phyloP scores from a whole-genome alignment of 208 protist genomes.

The Leishmania lainsoni region DNA sequence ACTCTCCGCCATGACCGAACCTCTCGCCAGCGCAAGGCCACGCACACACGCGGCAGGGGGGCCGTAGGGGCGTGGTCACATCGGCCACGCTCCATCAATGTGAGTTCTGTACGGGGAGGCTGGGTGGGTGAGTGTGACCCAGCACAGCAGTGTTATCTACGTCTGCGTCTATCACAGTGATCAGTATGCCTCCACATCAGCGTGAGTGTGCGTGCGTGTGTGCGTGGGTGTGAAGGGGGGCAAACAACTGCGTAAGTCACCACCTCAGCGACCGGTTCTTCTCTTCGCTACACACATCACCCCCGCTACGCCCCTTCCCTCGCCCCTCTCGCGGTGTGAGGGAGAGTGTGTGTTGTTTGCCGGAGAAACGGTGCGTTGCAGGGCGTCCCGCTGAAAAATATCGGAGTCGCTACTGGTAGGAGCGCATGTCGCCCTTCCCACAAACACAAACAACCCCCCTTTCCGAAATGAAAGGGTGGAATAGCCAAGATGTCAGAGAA shows the following conservation, averaged over 20 bases:
- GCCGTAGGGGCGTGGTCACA: not conserved
- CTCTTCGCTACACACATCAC: not conserved
- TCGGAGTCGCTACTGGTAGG: not conserved
- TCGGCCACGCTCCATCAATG: constrained; percentile 6
- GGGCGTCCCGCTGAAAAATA: not conserved
- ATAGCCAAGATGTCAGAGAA: not conserved
- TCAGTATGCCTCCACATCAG: not conserved
- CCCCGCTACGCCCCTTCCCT: not conserved
- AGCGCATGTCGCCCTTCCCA: not conserved
- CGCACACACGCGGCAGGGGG: constrained; percentile 17
- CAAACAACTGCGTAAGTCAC: too few species aligned
- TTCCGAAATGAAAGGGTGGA: not conserved
- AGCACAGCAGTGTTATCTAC: not conserved
- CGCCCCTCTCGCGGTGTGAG: too few species aligned
- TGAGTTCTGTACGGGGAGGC: not conserved
- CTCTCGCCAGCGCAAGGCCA: constrained; percentile 34
- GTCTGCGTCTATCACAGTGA: not conserved
- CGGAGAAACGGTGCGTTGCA: not conserved
- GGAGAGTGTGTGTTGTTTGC: not conserved
- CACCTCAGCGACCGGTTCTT: not conserved
- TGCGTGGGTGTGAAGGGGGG: not conserved
- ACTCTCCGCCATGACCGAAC: constrained; percentile 7
- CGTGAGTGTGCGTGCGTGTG: not conserved
- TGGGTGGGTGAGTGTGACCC: not conserved
- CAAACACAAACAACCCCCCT: not conserved